Percentiles rank a stretch among this genome's conserved stretches.
phyloP scores from a whole-genome alignment of 345 rosid species.

The Aethionema arabicum region DNA sequence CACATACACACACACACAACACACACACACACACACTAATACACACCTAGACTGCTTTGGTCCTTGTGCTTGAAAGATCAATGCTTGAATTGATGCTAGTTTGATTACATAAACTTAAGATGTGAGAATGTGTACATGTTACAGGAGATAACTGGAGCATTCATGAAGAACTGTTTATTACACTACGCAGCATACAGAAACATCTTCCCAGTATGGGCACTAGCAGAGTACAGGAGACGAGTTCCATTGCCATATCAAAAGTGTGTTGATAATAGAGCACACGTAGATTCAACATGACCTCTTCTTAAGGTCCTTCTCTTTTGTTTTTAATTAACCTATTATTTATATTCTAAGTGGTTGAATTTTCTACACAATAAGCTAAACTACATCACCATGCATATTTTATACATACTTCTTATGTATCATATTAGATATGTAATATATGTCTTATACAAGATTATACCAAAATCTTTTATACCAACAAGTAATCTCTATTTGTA shows the following conservation, averaged over 20 bases:
- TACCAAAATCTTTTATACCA: slow-evolving; percentile 19
- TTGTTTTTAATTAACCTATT: slow-evolving; percentile 13
- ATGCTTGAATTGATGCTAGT: slow-evolving; percentile 5
- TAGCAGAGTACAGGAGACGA: slow-evolving; percentile 56
- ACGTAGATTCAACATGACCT: slow-evolving; percentile 22
- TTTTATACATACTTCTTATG: slow-evolving; percentile 3
- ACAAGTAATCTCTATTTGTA: slow-evolving; percentile 13
- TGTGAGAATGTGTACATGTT: slow-evolving; percentile 8
- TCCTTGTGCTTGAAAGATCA: background rate
- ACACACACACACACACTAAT: background rate
- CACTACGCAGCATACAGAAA: slow-evolving; percentile 74
- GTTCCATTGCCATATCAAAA: slow-evolving; percentile 41
- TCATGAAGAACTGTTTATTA: slow-evolving; percentile 75
- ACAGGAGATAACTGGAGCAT: slow-evolving; percentile 75
- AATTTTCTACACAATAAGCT: slow-evolving; percentile 24
- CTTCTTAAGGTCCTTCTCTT: slow-evolving; percentile 10
- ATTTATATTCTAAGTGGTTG: slow-evolving; percentile 27
- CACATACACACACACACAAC: too few species aligned
- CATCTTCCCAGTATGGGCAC: slow-evolving; percentile 70
- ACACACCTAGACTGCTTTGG: slow-evolving; percentile 5
- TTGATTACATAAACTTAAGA: background rate
- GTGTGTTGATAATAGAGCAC: slow-evolving; percentile 15
- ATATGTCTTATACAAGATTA: slow-evolving; percentile 16
- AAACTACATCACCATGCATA: slow-evolving; percentile 5
- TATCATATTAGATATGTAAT: slow-evolving; percentile 2